Evolutionary conservation across 2,329 filamentous ascomycete genomes (phyloP), one percentile per base, ranked within the genome.

Genomic region (Hymenoscyphus repandus): DNA sequence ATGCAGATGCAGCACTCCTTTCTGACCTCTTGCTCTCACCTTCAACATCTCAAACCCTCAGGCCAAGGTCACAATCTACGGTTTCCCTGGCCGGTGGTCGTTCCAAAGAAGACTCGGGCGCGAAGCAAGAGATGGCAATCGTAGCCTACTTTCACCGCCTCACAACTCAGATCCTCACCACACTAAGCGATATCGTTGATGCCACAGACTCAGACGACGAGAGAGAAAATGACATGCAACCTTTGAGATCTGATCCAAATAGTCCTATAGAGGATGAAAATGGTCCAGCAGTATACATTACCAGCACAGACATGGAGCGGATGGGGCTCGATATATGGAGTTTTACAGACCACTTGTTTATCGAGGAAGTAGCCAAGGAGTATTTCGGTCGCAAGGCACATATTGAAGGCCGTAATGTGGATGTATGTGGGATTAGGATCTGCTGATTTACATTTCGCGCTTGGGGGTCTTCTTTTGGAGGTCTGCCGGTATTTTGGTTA

Each of bases 321-420:
- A 86, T 92, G 82, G 88, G 88, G 0, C 74, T 93, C 17, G 88
- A 93, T 60, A 75, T 83, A 1, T 93, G 88, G 87, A 90, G 85
- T 64, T 73, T 77, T 31, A 73, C 73, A 13, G 88, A 92, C 64
- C 79, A 78, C n/a, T 72, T 72, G 2, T 92, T 91, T 62, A 77
- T 89, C 13, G 72, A 72, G 55, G 82, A 83, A 49, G 71, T 87
- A 45, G 71, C 80, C 40, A 74, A 68, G 55, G 69, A 79, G 56
- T 92, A 88, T 69, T 90, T 89, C 69, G 80, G 74, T 30, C 72
- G 83, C 13, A 68, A 74, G 42, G 82, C 82, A 9, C 74, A 75
- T 57, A 78, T 89, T 17, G 79, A 88, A 64, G 80, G 81, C 33
- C 83, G 82, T 62, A 79, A 79, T n/a, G 74, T 90, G 2, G 83